Conservation (phyloP, 2,329 filamentous ascomycete species). For the Scleromitrula shiraiana region DNA sequence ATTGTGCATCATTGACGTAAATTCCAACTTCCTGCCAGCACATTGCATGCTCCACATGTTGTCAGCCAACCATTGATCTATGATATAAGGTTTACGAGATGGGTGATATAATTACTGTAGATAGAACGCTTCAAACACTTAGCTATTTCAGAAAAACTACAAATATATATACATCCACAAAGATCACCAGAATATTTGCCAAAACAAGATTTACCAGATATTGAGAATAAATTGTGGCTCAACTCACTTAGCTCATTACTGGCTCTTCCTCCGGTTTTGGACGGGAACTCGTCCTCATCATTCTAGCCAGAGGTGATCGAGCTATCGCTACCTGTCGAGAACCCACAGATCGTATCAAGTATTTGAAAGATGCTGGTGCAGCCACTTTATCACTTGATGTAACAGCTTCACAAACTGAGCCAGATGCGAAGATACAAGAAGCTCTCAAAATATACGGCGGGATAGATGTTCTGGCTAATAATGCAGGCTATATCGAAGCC, state of each 20-base stretch:
- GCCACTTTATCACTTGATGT: conserved; percentile 40
- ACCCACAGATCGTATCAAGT: conserved; percentile 28
- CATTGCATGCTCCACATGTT: too few relatives aligned
- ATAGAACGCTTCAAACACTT: too few relatives aligned
- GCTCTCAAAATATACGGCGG: conserved; percentile 24
- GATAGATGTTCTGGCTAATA: conserved; percentile 32
- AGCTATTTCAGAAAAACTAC: too few relatives aligned
- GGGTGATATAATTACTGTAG: too few relatives aligned
- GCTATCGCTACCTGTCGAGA: conserved; percentile 16
- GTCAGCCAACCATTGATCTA: too few relatives aligned
- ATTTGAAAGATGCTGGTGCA: conserved; percentile 38
- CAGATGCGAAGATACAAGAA: conserved; percentile 32
- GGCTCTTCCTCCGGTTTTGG: conserved; percentile 20
- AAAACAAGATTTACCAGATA: too few relatives aligned
- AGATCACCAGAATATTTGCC: too few relatives aligned
- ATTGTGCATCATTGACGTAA: too few relatives aligned
- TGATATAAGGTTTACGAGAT: too few relatives aligned
- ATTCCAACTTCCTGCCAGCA: too few relatives aligned
- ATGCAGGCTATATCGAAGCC: conserved; percentile 26
- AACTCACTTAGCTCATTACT: conserved; percentile 16
- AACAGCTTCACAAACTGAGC: conserved; percentile 31
- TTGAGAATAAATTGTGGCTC: too few relatives aligned
- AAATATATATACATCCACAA: too few relatives aligned
- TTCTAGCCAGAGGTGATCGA: conserved; percentile 14
- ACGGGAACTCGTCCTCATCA: conserved; percentile 8